A percentile compares a stretch with the other conserved stretches of the same genome.
Conservation (phyloP, 2,329 filamentous ascomycete species). For the Dothiorella sarmentorum region DNA sequence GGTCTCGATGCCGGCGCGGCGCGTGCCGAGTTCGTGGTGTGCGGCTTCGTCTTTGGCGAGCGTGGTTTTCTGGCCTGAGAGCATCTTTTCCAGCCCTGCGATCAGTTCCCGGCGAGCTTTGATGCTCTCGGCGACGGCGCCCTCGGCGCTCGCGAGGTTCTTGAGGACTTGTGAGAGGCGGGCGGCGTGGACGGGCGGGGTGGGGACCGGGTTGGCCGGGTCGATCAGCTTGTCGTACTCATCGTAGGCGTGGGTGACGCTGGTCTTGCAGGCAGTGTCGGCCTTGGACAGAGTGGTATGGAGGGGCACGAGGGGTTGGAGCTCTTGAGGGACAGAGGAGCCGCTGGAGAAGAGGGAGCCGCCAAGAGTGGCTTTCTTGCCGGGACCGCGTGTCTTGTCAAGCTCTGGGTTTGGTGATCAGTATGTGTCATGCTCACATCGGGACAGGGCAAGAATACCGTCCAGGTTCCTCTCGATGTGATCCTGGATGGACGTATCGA, state of each 20-base stretch:
- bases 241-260: conserved; percentile 66
- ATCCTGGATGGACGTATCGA: conserved; percentile 74
- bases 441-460: conserved; percentile 51
- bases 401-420: conserved; percentile 42
- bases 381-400: conserved; percentile 50
- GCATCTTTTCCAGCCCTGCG: conserved; percentile 74
- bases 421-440: neutral
- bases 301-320: conserved; percentile 69
- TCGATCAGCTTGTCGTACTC: conserved; percentile 85
- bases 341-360: conserved; percentile 68
- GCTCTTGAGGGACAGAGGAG: conserved; percentile 66
- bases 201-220: conserved; percentile 64
- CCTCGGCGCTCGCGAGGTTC: conserved; percentile 81
- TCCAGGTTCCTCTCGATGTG: conserved; percentile 76
- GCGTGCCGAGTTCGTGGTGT: conserved; percentile 60
- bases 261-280: conserved; percentile 62
- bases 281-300: conserved; percentile 74
- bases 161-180: conserved; percentile 87
- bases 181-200: conserved; percentile 86
- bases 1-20: conserved; percentile 68
- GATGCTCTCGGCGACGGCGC: conserved; percentile 82
- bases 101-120: conserved; percentile 78
- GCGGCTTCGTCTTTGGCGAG: conserved; percentile 67
- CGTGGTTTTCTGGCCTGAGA: conserved; percentile 68
- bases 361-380: conserved; percentile 57